Percentiles rank a stretch among this genome's conserved stretches.
Conservation (phyloP, 345 rosid species). For the Capsella bursapastoris region DNA sequence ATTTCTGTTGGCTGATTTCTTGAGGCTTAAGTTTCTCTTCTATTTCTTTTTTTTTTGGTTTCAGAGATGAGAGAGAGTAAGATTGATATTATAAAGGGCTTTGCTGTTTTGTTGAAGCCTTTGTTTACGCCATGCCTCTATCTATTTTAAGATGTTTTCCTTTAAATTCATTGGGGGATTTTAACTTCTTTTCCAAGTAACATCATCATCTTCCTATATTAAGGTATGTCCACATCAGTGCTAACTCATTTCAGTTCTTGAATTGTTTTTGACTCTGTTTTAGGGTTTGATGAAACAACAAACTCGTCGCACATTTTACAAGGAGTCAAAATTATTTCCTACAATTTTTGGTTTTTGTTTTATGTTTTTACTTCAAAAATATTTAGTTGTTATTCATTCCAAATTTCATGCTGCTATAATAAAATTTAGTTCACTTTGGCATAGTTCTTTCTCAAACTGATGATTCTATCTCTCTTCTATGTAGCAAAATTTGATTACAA, state of each 20-base stretch:
- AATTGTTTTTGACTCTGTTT: constrained; percentile 31
- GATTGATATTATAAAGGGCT: constrained; percentile 42
- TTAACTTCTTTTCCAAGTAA: constrained; percentile 36
- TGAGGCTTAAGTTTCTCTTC: constrained; percentile 32
- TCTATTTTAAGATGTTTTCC: constrained; percentile 34
- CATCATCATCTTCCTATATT: constrained; percentile 29
- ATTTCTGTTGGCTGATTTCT: constrained; percentile 28
- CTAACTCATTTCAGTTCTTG: constrained; percentile 32
- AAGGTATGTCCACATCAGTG: constrained; percentile 36
- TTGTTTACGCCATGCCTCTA: constrained; percentile 43
- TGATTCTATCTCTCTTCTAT: neutral
- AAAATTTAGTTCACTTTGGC: neutral
- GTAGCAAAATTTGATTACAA: neutral
- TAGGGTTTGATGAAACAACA: constrained; percentile 11
- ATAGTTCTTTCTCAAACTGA: neutral
- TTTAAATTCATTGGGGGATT: constrained; percentile 15
- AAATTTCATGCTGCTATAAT: neutral
- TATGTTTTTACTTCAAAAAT: neutral
- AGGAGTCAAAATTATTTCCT: constrained; percentile 1
- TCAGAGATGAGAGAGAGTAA: constrained; percentile 35
- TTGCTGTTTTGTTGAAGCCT: constrained; percentile 36
- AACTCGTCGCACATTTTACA: constrained; percentile 8
- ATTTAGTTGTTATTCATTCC: neutral
- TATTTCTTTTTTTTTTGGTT: constrained; percentile 25
- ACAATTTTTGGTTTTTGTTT: neutral